phyloP scores from a whole-genome alignment of 23 red algal species.

The Rhodosorus marinus region DNA sequence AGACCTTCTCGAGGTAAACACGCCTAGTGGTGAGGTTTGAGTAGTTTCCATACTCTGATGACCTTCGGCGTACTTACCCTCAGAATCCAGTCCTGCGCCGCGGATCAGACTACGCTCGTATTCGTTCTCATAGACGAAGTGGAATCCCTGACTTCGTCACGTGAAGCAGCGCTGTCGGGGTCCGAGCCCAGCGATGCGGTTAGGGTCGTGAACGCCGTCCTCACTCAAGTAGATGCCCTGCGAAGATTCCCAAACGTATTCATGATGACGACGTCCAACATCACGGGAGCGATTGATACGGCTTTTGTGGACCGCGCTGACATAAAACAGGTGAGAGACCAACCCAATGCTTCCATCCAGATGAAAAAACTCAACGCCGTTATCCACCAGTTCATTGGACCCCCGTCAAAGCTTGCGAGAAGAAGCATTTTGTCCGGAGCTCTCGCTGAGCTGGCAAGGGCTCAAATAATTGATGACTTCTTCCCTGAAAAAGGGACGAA shows the following conservation, averaged over 20 bases:
- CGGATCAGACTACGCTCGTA: constrained; percentile 1
- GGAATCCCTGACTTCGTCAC: constrained; percentile 10
- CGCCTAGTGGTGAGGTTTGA: too few relatives aligned
- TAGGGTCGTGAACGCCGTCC: constrained; percentile 49
- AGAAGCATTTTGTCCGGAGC: background rate
- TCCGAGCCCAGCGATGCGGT: constrained; percentile 39
- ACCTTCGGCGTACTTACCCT: too few relatives aligned
- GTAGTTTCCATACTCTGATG: too few relatives aligned
- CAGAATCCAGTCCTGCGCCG: constrained; percentile 1
- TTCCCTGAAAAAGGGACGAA: too few relatives aligned
- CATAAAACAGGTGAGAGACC: too few relatives aligned
- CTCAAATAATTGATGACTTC: too few relatives aligned
- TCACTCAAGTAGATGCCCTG: constrained; percentile 20
- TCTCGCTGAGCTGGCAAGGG: background rate
- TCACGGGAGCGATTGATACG: constrained; percentile 15
- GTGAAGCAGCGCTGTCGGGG: constrained; percentile 1
- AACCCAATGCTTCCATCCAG: too few relatives aligned
- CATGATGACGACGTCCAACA: constrained; percentile 25
- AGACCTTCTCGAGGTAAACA: too few relatives aligned
- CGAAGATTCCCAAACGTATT: constrained; percentile 16
- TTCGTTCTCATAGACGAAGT: constrained; percentile 43
- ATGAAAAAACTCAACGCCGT: too few relatives aligned
- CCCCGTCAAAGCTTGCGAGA: background rate
- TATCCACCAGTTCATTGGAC: background rate
- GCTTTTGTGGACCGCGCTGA: constrained; percentile 45